phyloP scores from a whole-genome alignment of 139 green algal species.

The Closterium sp. region DNA sequence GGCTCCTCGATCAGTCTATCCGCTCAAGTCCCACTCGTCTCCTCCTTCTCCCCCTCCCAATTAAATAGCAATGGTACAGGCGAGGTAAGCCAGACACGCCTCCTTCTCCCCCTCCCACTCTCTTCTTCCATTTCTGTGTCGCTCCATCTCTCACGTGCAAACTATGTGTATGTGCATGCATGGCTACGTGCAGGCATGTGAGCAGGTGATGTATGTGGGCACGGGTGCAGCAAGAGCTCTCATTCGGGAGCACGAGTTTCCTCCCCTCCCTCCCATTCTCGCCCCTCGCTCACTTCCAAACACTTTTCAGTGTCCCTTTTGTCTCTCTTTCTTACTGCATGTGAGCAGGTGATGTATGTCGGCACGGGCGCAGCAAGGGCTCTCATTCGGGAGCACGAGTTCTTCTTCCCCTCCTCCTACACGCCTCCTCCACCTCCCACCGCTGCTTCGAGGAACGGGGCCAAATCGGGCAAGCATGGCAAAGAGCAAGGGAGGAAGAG shows the following conservation, averaged over 20 bases:
- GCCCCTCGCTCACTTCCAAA: background rate
- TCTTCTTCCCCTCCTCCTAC: constrained; percentile 38
- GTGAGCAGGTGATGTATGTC: constrained; percentile 72
- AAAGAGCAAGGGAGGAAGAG: background rate
- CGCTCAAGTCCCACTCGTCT: no score
- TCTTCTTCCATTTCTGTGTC: no score
- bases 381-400: constrained; percentile 69
- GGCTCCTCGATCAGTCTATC: no score
- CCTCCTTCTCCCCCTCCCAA: no score
- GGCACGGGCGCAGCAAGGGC: constrained; percentile 66
- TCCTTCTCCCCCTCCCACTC: background rate
- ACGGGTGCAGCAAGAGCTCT: constrained; percentile 61
- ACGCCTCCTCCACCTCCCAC: background rate
- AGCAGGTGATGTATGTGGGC: constrained; percentile 77
- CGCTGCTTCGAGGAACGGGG: no score
- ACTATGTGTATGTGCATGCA: background rate
- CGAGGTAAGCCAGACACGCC: no score
- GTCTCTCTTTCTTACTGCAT: no score
- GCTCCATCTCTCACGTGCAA: no score
- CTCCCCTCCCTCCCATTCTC: background rate
- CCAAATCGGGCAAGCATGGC: background rate
- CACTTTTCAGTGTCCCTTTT: no score
- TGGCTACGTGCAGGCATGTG: background rate
- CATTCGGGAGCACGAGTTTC: constrained; percentile 68
- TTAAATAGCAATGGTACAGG: no score